Percentiles rank a stretch among this genome's conserved stretches.
Evolutionary conservation across 2,329 filamentous ascomycete species (phyloP).

Genomic region (Cordyceps fumosorosea): DNA sequence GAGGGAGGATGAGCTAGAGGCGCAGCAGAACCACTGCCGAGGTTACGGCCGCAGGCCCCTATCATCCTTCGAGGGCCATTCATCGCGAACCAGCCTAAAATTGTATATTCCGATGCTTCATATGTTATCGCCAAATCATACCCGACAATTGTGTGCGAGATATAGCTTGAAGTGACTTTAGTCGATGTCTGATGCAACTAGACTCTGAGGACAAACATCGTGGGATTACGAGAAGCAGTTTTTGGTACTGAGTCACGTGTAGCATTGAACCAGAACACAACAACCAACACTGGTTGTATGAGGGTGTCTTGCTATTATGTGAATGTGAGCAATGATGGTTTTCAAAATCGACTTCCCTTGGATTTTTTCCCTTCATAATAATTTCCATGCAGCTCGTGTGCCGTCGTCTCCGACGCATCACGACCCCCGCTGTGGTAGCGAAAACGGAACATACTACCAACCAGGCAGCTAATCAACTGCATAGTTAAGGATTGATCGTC

Average conservation of each 20-base stretch:
- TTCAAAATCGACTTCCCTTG: neutral
- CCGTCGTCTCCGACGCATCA: too few species aligned
- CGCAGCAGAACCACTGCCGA: neutral
- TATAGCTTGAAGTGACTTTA: neutral
- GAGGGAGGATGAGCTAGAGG: neutral
- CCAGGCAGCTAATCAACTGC: too few species aligned
- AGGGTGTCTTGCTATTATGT: too few species aligned
- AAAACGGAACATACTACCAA: too few species aligned
- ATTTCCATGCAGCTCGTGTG: too few species aligned
- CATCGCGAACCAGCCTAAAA: neutral
- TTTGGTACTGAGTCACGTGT: slow-evolving; percentile 9
- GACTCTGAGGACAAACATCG: neutral
- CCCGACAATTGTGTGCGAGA: neutral
- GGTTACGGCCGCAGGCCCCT: neutral
- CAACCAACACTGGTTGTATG: neutral
- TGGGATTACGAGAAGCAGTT: neutral
- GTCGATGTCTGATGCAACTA: neutral
- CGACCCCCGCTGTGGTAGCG: too few species aligned
- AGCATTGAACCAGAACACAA: neutral
- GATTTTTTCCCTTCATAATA: too few species aligned
- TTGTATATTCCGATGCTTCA: neutral
- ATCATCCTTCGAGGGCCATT: neutral
- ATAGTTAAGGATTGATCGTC: too few species aligned
- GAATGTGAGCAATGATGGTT: neutral
- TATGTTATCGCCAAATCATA: neutral